A percentile compares a stretch with the other conserved stretches of the same genome.
Evolutionary conservation across 805 yeast genomes (phyloP).

Genomic region (Lipomyces sp.): DNA sequence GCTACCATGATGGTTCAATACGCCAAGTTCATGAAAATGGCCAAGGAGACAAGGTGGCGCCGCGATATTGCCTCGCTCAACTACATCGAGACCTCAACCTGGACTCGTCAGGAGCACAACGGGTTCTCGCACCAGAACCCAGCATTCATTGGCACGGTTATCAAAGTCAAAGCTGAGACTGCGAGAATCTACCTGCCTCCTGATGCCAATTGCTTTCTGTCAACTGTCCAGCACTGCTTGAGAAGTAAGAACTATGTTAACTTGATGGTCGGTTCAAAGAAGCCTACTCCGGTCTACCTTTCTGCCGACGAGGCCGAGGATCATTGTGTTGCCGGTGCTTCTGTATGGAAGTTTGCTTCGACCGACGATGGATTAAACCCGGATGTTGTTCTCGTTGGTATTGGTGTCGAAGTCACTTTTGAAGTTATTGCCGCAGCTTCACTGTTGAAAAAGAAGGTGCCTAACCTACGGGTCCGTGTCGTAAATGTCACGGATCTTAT

Average conservation of each 20-base stretch:
- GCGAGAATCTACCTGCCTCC: constrained; percentile 39
- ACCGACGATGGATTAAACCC: constrained; percentile 37
- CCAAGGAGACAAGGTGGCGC: constrained; percentile 36
- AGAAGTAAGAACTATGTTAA: constrained; percentile 33
- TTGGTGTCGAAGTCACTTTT: constrained; percentile 38
- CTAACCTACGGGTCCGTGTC: constrained; percentile 36
- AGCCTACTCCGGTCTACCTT: constrained; percentile 33
- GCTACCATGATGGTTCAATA: constrained; percentile 38
- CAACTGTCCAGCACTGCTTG: constrained; percentile 35
- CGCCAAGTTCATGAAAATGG: constrained; percentile 38
- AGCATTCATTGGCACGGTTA: constrained; percentile 35
- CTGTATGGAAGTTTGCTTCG: constrained; percentile 38
- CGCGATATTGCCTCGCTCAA: constrained; percentile 34
- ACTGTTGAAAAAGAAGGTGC: constrained; percentile 30
- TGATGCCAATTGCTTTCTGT: constrained; percentile 38
- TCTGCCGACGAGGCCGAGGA: constrained; percentile 37
- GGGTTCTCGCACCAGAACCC: constrained; percentile 40
- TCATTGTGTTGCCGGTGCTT: constrained; percentile 39
- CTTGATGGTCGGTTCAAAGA: constrained; percentile 38
- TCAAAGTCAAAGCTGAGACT: constrained; percentile 35
- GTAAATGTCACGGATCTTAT: constrained; percentile 38
- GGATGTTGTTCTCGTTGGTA: constrained; percentile 38
- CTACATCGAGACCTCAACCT: constrained; percentile 37
- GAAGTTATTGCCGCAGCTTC: constrained; percentile 38
- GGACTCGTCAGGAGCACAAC: constrained; percentile 40